A percentile compares a stretch with the other conserved stretches of the same genome.
Conservation (phyloP, 2,329 filamentous ascomycete species). For the Alternaria consortialis region DNA sequence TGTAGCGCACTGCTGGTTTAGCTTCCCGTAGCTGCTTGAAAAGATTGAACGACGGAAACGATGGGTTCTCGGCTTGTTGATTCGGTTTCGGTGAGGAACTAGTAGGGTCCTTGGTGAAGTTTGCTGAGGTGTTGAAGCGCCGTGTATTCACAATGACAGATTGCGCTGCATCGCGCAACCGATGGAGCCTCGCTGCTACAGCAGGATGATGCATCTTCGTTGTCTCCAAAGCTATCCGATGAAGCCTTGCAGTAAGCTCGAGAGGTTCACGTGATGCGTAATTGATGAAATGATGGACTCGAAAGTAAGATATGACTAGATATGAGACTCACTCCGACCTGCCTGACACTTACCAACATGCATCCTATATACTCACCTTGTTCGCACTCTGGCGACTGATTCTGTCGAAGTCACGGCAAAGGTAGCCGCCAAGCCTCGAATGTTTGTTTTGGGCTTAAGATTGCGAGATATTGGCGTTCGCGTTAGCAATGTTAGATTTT, state of each 20-base stretch:
- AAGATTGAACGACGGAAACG: conserved; percentile 26
- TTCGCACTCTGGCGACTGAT: conserved; percentile 20
- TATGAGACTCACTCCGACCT: background rate
- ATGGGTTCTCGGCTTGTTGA: conserved; percentile 4
- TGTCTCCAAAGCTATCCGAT: too few relatives aligned
- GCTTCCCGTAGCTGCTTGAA: conserved; percentile 24
- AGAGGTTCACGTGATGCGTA: too few relatives aligned
- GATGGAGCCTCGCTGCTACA: too few relatives aligned
- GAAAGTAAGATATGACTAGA: background rate
- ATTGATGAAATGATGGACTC: too few relatives aligned
- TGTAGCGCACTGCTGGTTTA: conserved; percentile 31
- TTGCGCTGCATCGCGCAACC: background rate
- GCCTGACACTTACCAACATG: background rate
- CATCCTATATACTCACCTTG: conserved; percentile 10
- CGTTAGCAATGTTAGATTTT: conserved; percentile 34
- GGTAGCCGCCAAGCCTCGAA: conserved; percentile 27
- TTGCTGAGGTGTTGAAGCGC: background rate
- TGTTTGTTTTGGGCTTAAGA: conserved; percentile 35
- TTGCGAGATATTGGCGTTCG: conserved; percentile 27
- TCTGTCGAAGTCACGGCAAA: background rate
- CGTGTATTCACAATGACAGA: background rate
- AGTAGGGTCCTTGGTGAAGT: background rate
- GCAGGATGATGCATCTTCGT: too few relatives aligned
- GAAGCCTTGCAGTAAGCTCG: too few relatives aligned
- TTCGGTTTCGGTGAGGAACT: background rate